phyloP scores from a whole-genome alignment of 495 filamentous ascomycete genomes.

The Penicillium lividum region DNA sequence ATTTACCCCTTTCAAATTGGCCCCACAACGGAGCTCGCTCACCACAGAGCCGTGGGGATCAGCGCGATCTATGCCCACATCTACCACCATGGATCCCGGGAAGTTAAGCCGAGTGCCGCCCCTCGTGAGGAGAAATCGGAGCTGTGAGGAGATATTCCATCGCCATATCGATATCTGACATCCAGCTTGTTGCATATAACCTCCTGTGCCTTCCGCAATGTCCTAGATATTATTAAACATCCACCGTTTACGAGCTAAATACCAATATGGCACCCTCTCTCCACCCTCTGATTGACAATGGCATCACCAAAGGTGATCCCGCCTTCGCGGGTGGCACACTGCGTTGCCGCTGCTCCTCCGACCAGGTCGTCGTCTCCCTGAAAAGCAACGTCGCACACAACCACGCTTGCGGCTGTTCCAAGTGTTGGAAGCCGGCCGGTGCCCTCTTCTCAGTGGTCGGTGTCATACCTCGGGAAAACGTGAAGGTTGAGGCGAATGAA shows the following conservation, averaged over 20 bases:
- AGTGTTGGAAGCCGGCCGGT: constrained; percentile 62
- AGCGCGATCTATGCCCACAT: background rate
- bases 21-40: constrained; percentile 4
- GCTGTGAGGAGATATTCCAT: background rate
- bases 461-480: constrained; percentile 48
- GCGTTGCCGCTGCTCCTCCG: constrained; percentile 51
- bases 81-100: background rate
- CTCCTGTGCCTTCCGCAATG: background rate
- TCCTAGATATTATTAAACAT: background rate
- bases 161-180: background rate
- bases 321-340: constrained; percentile 55
- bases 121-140: constrained; percentile 14
- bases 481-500: constrained; percentile 51
- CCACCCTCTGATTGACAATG: constrained; percentile 61
- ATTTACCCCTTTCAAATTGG: background rate
- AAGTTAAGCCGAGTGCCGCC: background rate
- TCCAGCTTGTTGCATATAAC: background rate
- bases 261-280: constrained; percentile 42
- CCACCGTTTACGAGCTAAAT: background rate
- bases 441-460: constrained; percentile 61
- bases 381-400: constrained; percentile 58
- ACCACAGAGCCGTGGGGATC: background rate
- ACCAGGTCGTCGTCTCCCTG: constrained; percentile 54
- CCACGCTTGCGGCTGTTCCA: constrained; percentile 66
- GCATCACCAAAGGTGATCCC: constrained; percentile 44